Base-by-base conservation (phyloP, 1,139 yeast genomes). In the Debaryomyces coudertii region DNA sequence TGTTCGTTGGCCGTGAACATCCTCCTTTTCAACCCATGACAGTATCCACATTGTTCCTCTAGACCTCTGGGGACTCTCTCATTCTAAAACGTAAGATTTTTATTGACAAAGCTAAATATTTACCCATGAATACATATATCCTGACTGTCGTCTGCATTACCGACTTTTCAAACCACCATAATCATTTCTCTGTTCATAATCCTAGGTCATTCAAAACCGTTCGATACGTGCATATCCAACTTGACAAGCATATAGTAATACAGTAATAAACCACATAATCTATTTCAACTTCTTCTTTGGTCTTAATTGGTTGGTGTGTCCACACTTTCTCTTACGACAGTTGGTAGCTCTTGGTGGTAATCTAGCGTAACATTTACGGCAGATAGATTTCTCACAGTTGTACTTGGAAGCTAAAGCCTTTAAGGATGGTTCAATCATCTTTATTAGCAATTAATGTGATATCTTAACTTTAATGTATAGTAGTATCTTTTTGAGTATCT, bases 291-390 rank as follows among this genome's bases (percentile, higher is more conserved):
- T 93, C 96, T 93, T 93, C 96, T 92, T 92, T 82, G 97, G 97
- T 85, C 98, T 90, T 80, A 93, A 89, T 85, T 93, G 99, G 85
- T 93, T 93, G 78, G 97, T 84, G 95, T 93, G 99, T 72, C 99
- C 99, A 81, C 99, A 93, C 87, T 93, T 93, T 90, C 97, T 90
- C 98, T 93, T 93, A 85, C 99, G 90, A 87, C 99, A 93, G 97
- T 93, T 93, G 80, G 98, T 93, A 68, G 99, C 99, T 87, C 98
- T 93, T 79, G 98, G 97, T 73, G 99, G 99, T 74, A 93, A 90
- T 86, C 99, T 95, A 69, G 99, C 98, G 87, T 93, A 93, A 85
- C 99, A 93, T 79, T 90, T 89, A 82, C 99, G 95, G 85, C 99
- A 93, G 76, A 93, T 93, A 64, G 97, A 78, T 83, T 93, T 93